Percentiles rank a stretch among this genome's conserved stretches.
These are phyloP conservation scores for Starmera dryadoides DNA, from an alignment of 805 yeast species.

Conservation along the genomic window DNA sequence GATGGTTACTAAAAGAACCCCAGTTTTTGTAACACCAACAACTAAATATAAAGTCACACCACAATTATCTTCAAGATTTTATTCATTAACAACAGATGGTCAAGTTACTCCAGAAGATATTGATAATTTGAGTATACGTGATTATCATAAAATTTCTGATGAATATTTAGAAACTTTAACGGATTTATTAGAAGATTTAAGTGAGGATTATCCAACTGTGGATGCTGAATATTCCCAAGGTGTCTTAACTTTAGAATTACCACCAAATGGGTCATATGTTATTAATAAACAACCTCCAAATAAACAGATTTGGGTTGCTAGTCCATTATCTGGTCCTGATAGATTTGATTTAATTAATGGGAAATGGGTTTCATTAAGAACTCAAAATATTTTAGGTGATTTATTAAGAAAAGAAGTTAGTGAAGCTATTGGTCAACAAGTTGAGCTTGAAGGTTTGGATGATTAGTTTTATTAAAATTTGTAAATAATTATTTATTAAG, in stretches of 20 bases:
- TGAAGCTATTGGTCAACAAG: conserved; percentile 20
- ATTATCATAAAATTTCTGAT: conserved; percentile 62
- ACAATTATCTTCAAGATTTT: conserved; percentile 7
- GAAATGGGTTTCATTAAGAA: conserved; percentile 76
- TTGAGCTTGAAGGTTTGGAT: conserved; percentile 14
- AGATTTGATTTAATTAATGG: conserved; percentile 66
- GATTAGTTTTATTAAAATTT: too few species aligned
- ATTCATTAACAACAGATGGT: conserved; percentile 43
- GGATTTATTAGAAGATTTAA: conserved; percentile 59
- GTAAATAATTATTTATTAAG: too few species aligned
- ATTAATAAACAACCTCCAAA: conserved; percentile 97
- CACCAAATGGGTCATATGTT: conserved; percentile 77
- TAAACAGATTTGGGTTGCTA: conserved; percentile 91
- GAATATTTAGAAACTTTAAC: conserved; percentile 61
- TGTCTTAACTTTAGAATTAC: conserved; percentile 67
- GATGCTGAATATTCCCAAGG: conserved; percentile 83
- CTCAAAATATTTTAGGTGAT: conserved; percentile 40
- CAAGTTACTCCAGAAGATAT: conserved; percentile 44
- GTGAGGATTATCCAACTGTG: conserved; percentile 56
- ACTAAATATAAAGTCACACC: too few species aligned
- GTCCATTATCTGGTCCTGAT: conserved; percentile 93
- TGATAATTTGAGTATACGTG: conserved; percentile 34
- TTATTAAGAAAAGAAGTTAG: conserved; percentile 45
- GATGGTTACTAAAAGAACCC: too few species aligned
- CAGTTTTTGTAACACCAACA: too few species aligned